These are phyloP conservation scores for Solanum peruvianum DNA, from an alignment of 257 asterid genomes.

Conservation along the genomic window DNA sequence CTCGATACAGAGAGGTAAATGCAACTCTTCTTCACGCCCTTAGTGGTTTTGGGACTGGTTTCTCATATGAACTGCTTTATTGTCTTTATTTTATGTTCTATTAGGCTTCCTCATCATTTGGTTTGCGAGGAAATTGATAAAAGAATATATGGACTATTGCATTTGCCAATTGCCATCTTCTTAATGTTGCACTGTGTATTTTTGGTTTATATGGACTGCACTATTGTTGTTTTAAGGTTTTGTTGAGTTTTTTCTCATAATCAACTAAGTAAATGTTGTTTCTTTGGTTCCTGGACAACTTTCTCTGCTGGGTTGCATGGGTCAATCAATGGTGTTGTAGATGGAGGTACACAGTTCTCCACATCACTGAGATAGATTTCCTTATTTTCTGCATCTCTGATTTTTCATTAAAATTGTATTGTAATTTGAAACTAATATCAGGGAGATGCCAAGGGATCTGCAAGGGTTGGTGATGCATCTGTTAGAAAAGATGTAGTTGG, in stretches of 20 bases:
- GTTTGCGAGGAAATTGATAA: background rate
- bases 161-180: background rate
- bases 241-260: background rate
- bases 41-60: background rate
- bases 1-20: conserved; percentile 55
- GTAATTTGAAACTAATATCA: conserved; percentile 12
- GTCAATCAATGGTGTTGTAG: conserved; percentile 19
- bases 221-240: background rate
- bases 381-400: background rate
- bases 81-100: background rate
- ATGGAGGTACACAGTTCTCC: conserved; percentile 33
- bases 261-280: background rate
- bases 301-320: conserved; percentile 4
- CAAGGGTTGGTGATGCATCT: conserved; percentile 40
- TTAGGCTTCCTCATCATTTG: background rate
- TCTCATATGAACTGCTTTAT: background rate
- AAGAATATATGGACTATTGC: background rate
- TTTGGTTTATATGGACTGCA: background rate
- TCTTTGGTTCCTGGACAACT: conserved; percentile 4
- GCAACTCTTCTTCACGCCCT: background rate
- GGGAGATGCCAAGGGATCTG: conserved; percentile 55
- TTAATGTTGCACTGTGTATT: background rate
- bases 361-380: background rate
- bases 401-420: background rate
- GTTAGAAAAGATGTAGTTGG: conserved; percentile 23